phyloP scores from a whole-genome alignment of 768 basidiomycete genomes.

The Phaeolepiota aurea region DNA sequence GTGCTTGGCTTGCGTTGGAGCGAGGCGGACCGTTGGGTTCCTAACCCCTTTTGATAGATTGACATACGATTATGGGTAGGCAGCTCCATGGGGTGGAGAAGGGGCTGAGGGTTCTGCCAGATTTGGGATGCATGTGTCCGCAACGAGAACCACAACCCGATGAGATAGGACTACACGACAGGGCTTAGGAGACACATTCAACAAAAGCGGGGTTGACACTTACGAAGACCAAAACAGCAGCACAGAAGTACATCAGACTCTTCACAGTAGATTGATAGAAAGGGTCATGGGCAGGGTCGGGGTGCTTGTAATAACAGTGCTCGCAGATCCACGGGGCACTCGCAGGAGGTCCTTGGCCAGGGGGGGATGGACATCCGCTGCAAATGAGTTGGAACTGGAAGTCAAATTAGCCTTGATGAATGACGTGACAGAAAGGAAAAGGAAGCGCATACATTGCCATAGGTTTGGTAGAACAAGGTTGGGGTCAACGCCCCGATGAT shows the following conservation, averaged over 20 bases:
- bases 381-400: conserved; percentile 82
- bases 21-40: conserved; percentile 17
- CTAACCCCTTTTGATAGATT: conserved; percentile 50
- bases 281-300: conserved; percentile 86
- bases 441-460: conserved; percentile 79
- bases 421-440: conserved; percentile 3
- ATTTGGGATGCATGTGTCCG: conserved; percentile 97
- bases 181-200: conserved; percentile 4
- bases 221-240: conserved; percentile 82
- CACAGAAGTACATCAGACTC: conserved; percentile 93
- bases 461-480: conserved; percentile 96
- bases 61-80: conserved; percentile 49
- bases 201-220: conserved; percentile 21
- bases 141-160: conserved; percentile 98
- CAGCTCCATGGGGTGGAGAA: conserved; percentile 61
- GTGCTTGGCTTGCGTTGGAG: conserved; percentile 42
- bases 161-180: conserved; percentile 73
- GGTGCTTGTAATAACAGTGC: conserved; percentile 92
- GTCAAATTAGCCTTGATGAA: conserved; percentile 6
- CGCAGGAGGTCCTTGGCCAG: conserved; percentile 21
- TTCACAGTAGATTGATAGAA: conserved; percentile 97
- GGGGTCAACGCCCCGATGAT: conserved; percentile 94
- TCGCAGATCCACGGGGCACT: conserved; percentile 75
- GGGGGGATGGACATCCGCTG: conserved; percentile 59
- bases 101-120: conserved; percentile 94